Conservation (phyloP, 192 early-diverging fungal species). For the Podila clonocystis region DNA sequence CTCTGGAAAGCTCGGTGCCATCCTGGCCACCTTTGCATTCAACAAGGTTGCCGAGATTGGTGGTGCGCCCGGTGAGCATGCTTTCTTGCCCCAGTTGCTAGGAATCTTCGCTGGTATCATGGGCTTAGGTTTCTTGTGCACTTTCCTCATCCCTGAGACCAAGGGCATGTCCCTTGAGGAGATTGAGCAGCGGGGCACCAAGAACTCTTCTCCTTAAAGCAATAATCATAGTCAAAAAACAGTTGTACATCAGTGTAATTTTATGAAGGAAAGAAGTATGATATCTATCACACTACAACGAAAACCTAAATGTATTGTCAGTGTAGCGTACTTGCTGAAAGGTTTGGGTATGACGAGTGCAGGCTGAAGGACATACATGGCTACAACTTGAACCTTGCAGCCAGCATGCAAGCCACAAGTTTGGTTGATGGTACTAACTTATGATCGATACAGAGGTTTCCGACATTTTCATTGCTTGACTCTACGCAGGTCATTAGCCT, state of each 20-base stretch:
- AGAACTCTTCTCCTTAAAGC: background rate
- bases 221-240: background rate
- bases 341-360: too few species aligned
- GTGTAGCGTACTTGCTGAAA: too few species aligned
- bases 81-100: conserved; percentile 29
- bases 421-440: too few species aligned
- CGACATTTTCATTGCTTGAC: too few species aligned
- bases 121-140: conserved; percentile 58
- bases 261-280: background rate
- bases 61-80: conserved; percentile 23
- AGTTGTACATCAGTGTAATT: background rate
- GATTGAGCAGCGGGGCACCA: conserved; percentile 30
- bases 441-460: too few species aligned
- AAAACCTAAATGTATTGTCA: too few species aligned
- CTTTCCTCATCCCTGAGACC: conserved; percentile 71
- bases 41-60: conserved; percentile 41
- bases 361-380: too few species aligned
- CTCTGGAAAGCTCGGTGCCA: conserved; percentile 72
- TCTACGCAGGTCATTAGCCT: too few species aligned
- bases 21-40: conserved; percentile 61
- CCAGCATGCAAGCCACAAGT: too few species aligned
- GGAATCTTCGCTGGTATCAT: conserved; percentile 58
- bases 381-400: too few species aligned
- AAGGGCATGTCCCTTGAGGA: conserved; percentile 66
- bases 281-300: background rate